Conservation (phyloP, 2,329 filamentous ascomycete genomes). For the Ceratocystis eucalypticola region DNA sequence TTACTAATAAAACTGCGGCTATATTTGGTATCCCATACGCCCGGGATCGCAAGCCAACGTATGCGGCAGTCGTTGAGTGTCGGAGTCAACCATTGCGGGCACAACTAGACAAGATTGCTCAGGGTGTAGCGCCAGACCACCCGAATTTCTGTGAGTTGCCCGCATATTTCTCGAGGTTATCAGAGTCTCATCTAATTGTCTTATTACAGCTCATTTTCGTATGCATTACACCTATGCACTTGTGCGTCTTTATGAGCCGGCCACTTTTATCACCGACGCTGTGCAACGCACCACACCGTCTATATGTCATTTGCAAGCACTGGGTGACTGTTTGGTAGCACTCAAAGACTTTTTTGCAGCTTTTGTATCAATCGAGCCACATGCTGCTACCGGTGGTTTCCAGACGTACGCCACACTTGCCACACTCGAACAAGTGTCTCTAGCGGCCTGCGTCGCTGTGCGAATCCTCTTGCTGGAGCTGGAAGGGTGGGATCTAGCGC, state of each 20-base stretch:
- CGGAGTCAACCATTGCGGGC: slow-evolving; percentile 13
- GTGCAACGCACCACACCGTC: slow-evolving; percentile 23
- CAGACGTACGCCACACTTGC: slow-evolving; percentile 19
- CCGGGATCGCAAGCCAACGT: slow-evolving; percentile 18
- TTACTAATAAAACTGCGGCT: slow-evolving; percentile 16
- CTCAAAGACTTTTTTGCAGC: slow-evolving; percentile 26
- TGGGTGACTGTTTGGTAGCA: slow-evolving; percentile 28
- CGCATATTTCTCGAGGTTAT: too few species aligned
- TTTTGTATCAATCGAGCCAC: slow-evolving; percentile 24
- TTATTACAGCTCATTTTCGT: slow-evolving; percentile 21
- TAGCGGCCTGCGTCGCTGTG: slow-evolving; percentile 18
- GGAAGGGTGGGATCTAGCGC: slow-evolving; percentile 20
- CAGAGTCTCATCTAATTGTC: neutral
- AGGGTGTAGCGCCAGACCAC: slow-evolving; percentile 14
- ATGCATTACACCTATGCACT: slow-evolving; percentile 28
- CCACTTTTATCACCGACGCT: slow-evolving; percentile 25
- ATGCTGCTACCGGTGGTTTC: slow-evolving; percentile 18
- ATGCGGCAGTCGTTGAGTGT: slow-evolving; percentile 15
- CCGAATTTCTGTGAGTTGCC: slow-evolving; percentile 12
- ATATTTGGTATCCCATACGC: slow-evolving; percentile 18
- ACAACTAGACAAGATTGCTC: slow-evolving; percentile 17
- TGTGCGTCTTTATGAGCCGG: slow-evolving; percentile 30
- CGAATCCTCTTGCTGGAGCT: slow-evolving; percentile 20
- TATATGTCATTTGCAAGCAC: slow-evolving; percentile 25
- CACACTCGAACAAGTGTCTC: slow-evolving; percentile 16